phyloP scores from a whole-genome alignment of 768 basidiomycete genomes.

The Kwoniella botswanensis region DNA sequence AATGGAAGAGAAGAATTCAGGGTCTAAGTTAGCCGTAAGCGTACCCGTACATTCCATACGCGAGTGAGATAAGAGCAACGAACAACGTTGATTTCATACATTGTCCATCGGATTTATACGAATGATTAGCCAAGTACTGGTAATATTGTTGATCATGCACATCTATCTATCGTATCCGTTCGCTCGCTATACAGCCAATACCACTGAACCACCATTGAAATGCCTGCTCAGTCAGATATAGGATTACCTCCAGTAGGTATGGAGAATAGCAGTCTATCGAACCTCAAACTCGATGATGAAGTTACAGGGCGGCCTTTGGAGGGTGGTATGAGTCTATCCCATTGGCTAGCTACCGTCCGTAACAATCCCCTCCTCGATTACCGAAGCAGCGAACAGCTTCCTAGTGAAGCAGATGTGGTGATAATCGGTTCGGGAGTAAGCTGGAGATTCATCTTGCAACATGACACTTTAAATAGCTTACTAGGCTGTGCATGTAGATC shows the following conservation, averaged over 20 bases:
- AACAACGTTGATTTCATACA: not conserved
- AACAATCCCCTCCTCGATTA: conserved; percentile 35
- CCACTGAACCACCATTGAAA: not conserved
- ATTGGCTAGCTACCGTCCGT: conserved; percentile 32
- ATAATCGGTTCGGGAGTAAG: conserved; percentile 43
- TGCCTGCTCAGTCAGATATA: not conserved
- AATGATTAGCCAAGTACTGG: not conserved
- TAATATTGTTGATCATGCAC: not conserved
- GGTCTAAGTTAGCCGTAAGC: not conserved
- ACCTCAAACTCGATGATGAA: not conserved
- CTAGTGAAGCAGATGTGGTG: conserved; percentile 36
- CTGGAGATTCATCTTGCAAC: not conserved
- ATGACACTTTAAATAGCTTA: too few relatives aligned
- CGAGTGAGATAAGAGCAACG: not conserved
- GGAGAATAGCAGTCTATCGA: conserved; percentile 1
- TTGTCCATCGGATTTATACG: not conserved
- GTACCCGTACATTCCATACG: not conserved
- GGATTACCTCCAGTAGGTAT: conserved; percentile 10
- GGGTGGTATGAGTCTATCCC: conserved; percentile 26
- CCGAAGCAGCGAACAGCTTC: conserved; percentile 28
- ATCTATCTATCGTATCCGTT: not conserved
- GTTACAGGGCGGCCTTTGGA: conserved; percentile 3
- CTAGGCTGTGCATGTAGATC: conserved; percentile 5
- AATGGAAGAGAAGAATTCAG: not conserved
- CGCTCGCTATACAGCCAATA: not conserved